Conservation (phyloP, 176 grass and related monocot genomes). For the Musa troglodytarum region DNA sequence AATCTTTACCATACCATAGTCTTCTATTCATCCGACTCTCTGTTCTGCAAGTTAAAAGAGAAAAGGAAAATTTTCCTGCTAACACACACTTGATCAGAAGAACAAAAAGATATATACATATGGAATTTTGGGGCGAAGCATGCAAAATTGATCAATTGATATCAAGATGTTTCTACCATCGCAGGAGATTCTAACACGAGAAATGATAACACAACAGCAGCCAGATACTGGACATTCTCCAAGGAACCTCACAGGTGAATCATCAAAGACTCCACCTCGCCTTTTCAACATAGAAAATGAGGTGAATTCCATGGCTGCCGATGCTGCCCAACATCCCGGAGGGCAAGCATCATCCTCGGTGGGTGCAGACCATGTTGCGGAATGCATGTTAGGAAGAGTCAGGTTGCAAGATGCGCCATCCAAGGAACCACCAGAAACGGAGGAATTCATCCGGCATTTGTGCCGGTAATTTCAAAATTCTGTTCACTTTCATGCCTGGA, state of each 20-base stretch:
- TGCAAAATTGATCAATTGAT: neutral
- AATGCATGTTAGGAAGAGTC: conserved; percentile 29
- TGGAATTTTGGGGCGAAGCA: neutral
- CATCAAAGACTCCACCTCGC: neutral
- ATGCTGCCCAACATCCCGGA: conserved; percentile 9
- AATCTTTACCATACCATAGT: neutral
- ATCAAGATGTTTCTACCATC: neutral
- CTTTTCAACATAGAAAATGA: conserved; percentile 31
- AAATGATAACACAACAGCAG: conserved; percentile 48
- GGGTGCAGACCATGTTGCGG: conserved; percentile 37
- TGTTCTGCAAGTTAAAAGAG: no score
- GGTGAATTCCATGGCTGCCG: conserved; percentile 29
- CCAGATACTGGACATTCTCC: conserved; percentile 35
- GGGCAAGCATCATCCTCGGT: conserved; percentile 37
- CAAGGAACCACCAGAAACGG: conserved; percentile 29
- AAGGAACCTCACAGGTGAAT: conserved; percentile 36
- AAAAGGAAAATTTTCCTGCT: neutral
- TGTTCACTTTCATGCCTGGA: neutral
- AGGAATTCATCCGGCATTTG: conserved; percentile 34
- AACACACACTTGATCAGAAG: neutral
- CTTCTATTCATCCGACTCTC: no score
- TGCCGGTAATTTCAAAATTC: conserved; percentile 25
- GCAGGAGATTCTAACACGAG: conserved; percentile 53
- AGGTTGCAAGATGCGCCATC: conserved; percentile 25
- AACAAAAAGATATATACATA: neutral